A percentile compares a stretch with the other conserved stretches of the same genome.
phyloP scores from a whole-genome alignment of 2,329 filamentous ascomycete genomes.

The Amesomyces nigricolor region DNA sequence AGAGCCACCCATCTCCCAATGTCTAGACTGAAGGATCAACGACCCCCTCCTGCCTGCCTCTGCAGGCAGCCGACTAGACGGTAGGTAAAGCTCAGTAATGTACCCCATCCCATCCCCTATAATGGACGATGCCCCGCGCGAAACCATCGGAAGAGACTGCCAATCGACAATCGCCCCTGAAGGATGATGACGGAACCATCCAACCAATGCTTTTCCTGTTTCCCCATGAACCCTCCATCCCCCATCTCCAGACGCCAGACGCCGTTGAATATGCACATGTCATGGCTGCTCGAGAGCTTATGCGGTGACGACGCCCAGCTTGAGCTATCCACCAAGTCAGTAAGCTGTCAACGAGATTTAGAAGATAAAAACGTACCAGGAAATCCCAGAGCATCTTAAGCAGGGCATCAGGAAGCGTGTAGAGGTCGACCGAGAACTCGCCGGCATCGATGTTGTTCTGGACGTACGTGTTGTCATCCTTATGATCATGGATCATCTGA shows the following conservation, averaged over 20 bases:
- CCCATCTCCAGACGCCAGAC: slow-evolving; percentile 15
- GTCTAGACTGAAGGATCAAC: too few species aligned
- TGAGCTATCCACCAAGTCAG: slow-evolving; percentile 13
- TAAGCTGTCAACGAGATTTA: not conserved
- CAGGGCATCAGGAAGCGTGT: slow-evolving; percentile 85
- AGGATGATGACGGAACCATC: slow-evolving; percentile 7
- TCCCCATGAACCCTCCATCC: not conserved
- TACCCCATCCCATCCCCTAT: too few species aligned
- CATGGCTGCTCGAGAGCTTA: not conserved
- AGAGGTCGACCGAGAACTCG: slow-evolving; percentile 97
- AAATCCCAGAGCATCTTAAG: slow-evolving; percentile 97
- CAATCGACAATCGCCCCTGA: slow-evolving; percentile 3
- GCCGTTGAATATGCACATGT: slow-evolving; percentile 16
- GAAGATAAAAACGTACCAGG: slow-evolving; percentile 39
- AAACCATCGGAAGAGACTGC: slow-evolving; percentile 8
- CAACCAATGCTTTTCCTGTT: slow-evolving; percentile 12
- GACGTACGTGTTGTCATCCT: slow-evolving; percentile 87
- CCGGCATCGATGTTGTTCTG: slow-evolving; percentile 96
- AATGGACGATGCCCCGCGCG: not conserved
- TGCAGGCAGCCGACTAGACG: too few species aligned
- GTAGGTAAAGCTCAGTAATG: too few species aligned
- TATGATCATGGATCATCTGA: slow-evolving; percentile 97
- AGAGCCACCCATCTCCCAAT: too few species aligned
- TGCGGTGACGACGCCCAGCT: slow-evolving; percentile 12
- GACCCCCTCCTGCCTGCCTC: too few species aligned